A percentile compares a stretch with the other conserved stretches of the same genome.
These are phyloP conservation scores for Caryopteris hybrid DNA, from an alignment of 305 asterid genomes.

Conservation along the genomic window DNA sequence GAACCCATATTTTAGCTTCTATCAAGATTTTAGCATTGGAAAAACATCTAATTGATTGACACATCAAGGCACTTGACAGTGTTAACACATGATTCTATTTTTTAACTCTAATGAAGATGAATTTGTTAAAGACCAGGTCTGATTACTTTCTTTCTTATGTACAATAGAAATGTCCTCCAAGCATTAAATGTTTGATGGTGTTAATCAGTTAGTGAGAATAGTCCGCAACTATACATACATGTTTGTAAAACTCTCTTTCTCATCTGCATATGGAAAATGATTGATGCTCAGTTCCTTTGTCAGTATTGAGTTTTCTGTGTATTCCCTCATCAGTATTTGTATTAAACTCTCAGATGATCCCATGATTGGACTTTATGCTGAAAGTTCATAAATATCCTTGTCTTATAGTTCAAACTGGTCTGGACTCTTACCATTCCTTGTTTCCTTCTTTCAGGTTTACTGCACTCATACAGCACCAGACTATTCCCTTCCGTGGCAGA, in stretches of 20 bases:
- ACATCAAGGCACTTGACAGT: no score
- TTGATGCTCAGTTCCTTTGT: background rate
- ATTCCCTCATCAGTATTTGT: background rate
- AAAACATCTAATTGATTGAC: background rate
- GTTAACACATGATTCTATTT: background rate
- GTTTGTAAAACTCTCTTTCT: background rate
- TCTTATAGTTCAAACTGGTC: background rate
- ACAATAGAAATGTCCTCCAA: background rate
- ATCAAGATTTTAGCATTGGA: constrained; percentile 5
- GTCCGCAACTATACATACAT: background rate
- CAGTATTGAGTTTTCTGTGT: background rate
- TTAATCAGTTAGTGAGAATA: background rate
- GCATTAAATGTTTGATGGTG: background rate
- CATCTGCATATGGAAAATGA: background rate
- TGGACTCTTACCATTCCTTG: background rate
- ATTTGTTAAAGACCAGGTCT: background rate
- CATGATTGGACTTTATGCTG: background rate
- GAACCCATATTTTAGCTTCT: background rate
- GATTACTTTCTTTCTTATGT: background rate
- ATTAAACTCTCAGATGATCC: background rate
- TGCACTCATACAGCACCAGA: constrained; percentile 96
- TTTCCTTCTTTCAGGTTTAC: constrained; percentile 52
- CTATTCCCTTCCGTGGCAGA: constrained; percentile 99
- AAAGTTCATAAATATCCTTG: background rate
- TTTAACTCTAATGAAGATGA: background rate